These are phyloP conservation scores for Mycena leptocephala DNA, from an alignment of 768 basidiomycete genomes.

Conservation along the genomic window DNA sequence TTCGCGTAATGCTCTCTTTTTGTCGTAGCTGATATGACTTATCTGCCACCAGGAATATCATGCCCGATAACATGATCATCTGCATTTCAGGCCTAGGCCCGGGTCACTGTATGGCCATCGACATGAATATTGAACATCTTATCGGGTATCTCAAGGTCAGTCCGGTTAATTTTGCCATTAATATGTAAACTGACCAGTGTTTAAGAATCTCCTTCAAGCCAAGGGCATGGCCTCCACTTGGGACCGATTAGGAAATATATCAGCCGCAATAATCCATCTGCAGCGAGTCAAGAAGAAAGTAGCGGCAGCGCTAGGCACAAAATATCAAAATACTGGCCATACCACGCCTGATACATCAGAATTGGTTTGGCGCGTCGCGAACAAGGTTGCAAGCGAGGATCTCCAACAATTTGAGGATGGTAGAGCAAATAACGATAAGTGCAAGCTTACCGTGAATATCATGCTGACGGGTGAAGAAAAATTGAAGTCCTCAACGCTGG, in stretches of 20 bases:
- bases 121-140: conserved; percentile 57
- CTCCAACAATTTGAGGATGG: not conserved
- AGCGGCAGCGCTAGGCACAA: not conserved
- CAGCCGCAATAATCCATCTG: conserved; percentile 44
- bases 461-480: too few relatives aligned
- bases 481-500: too few relatives aligned
- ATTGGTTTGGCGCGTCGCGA: conserved; percentile 1
- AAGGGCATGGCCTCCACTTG: conserved; percentile 52
- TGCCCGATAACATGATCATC: conserved; percentile 54
- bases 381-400: not conserved
- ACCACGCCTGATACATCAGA: conserved; percentile 7
- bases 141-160: conserved; percentile 54
- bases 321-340: not conserved
- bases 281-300: conserved; percentile 50
- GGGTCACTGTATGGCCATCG: conserved; percentile 53
- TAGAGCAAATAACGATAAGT: not conserved
- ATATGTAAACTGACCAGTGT: too few relatives aligned
- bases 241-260: conserved; percentile 51
- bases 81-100: conserved; percentile 47
- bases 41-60: conserved; percentile 55
- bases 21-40: conserved; percentile 45
- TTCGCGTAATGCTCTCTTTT: conserved; percentile 46
- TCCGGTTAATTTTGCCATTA: too few relatives aligned
- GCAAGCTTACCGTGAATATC: too few relatives aligned
- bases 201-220: conserved; percentile 35